phyloP scores from a whole-genome alignment of 148 eudicot genomes.

The Rhododendron williamsianum region DNA sequence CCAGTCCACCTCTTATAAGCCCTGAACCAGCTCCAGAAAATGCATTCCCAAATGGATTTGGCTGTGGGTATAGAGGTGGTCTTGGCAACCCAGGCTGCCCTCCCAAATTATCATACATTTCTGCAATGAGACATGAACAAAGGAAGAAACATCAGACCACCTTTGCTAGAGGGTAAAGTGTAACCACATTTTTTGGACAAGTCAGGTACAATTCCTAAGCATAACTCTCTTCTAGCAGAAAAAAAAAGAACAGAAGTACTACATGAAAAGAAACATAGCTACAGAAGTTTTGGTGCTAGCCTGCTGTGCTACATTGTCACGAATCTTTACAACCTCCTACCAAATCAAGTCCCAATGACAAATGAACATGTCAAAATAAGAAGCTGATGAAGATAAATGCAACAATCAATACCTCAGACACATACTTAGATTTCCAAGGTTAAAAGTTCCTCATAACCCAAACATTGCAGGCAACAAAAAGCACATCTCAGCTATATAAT shows the following conservation, averaged over 20 bases:
- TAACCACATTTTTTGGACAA: background rate
- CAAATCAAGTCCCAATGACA: background rate
- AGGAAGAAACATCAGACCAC: background rate
- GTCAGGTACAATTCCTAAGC: background rate
- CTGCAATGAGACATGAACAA: slow-evolving; percentile 19
- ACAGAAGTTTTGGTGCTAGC: background rate
- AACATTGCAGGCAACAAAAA: slow-evolving; percentile 1
- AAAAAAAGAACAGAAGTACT: background rate
- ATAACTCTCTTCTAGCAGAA: background rate
- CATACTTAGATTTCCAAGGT: background rate
- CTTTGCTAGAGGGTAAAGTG: background rate
- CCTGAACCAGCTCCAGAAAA: slow-evolving; percentile 78
- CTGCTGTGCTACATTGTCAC: background rate
- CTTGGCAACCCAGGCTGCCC: slow-evolving; percentile 52
- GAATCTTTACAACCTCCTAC: background rate
- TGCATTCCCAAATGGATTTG: slow-evolving; percentile 74
- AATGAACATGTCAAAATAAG: background rate
- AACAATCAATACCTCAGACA: background rate
- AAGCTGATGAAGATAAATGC: background rate
- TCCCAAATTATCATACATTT: slow-evolving; percentile 80
- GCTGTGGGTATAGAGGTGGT: slow-evolving; percentile 49
- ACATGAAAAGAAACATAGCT: background rate
- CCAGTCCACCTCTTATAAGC: slow-evolving; percentile 74
- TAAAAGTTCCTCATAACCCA: slow-evolving; percentile 19
- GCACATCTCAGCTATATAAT: background rate